phyloP scores from a whole-genome alignment of 2,329 filamentous ascomycete species.

The Botrytis squamosa region DNA sequence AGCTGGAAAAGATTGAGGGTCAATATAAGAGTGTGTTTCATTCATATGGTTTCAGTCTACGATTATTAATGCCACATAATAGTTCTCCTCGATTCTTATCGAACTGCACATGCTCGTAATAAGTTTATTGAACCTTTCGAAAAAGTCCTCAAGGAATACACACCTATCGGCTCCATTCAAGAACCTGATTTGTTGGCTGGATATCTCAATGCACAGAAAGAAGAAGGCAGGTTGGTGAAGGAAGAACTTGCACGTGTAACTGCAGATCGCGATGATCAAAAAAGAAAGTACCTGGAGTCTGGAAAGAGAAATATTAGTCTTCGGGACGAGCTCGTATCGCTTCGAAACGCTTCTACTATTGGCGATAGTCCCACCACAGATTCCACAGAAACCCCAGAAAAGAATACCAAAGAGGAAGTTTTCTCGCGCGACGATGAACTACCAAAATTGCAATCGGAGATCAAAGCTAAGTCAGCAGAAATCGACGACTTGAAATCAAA shows the following conservation, averaged over 20 bases:
- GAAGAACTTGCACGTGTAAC: conserved; percentile 88
- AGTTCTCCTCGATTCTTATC: conserved; percentile 90
- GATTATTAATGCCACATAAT: conserved; percentile 25
- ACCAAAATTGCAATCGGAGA: conserved; percentile 72
- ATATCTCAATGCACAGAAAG: conserved; percentile 81
- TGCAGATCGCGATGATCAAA: conserved; percentile 74
- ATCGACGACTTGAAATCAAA: conserved; percentile 69
- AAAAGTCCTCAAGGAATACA: conserved; percentile 85
- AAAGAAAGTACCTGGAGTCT: conserved; percentile 70
- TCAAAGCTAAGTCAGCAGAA: conserved; percentile 68
- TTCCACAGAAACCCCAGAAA: conserved; percentile 30
- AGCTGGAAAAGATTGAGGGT: conserved; percentile 84
- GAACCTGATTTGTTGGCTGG: conserved; percentile 84
- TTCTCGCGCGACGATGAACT: conserved; percentile 92
- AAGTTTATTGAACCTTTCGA: conserved; percentile 92
- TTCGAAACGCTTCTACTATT: conserved; percentile 46
- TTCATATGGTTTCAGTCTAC: neutral
- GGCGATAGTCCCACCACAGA: conserved; percentile 33
- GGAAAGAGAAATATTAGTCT: conserved; percentile 62
- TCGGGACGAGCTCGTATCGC: conserved; percentile 60
- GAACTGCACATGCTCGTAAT: conserved; percentile 83
- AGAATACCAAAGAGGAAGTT: conserved; percentile 63
- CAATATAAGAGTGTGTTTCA: conserved; percentile 71
- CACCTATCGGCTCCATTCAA: conserved; percentile 81
- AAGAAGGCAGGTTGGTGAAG: conserved; percentile 90